Evolutionary conservation across 768 basidiomycete species (phyloP), one percentile per base, ranked within the genome.

Genomic region (Serendipita indica): DNA sequence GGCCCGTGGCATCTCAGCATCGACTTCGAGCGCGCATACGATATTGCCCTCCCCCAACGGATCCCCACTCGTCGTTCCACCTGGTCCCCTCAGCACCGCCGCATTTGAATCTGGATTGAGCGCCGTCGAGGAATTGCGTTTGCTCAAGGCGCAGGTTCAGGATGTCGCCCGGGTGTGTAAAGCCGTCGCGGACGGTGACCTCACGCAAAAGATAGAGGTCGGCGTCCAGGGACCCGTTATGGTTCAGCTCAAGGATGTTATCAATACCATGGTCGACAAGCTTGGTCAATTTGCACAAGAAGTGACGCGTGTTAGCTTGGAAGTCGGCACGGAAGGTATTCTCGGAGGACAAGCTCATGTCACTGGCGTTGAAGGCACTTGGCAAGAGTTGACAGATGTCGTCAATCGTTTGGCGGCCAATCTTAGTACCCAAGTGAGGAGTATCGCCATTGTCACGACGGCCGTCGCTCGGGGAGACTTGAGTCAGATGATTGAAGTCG

Each of bases 401-500:
- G 83, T 87, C 60, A 84, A 86, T 71, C 76, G 84, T 60, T 86
- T 88, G 86, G 87, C 86, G 70, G 79, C 79, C 2, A 86, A 81
- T 58, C 71, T 86, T 64, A 89, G 87, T 34, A 84, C 86, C 68
- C 78, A 80, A 77, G 86, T 89, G 56, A 83, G 86, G 57, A 84
- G 82, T 39, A 90, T 90, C 61, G 87, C 88, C 3, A 78, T 79
- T 33, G 88, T 91, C 57, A 91, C 89, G 1, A 90, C 86, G 3
- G 88, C 89, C 14, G 90, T 96, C 60, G 92, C 92, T 18, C 79
- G 81, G 41, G 92, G 92, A 33, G 90, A 97, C 67, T 74, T 91
- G 74, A 88, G 85, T 1, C 87, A 89, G 72, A 92, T 89, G 75
- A 89, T 97, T 66, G 86, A 89, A 65, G 91, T 97, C 62, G 81